Percentiles rank a stretch among this genome's conserved stretches.
Evolutionary conservation across 2,329 filamentous ascomycete genomes (phyloP).

Genomic region (Calonectria crousiana): DNA sequence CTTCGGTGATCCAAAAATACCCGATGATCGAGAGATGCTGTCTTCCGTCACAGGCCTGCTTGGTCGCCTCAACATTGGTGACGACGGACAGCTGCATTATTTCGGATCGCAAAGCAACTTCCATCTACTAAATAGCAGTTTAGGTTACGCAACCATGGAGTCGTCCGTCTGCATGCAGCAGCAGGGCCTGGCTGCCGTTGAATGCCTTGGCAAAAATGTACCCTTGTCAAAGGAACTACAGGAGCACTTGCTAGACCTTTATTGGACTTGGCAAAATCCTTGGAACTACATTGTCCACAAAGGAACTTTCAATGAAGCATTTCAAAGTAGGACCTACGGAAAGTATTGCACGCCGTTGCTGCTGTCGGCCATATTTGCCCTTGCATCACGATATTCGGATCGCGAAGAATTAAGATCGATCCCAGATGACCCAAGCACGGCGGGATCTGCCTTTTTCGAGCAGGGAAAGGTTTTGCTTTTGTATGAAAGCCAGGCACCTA

Average conservation of each 20-base stretch:
- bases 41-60: conserved; percentile 28
- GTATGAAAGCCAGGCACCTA: conserved; percentile 40
- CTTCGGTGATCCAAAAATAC: background rate
- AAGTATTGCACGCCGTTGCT: conserved; percentile 38
- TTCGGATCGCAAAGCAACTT: conserved; percentile 42
- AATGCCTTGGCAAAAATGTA: conserved; percentile 17
- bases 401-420: conserved; percentile 33
- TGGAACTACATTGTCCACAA: conserved; percentile 45
- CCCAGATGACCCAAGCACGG: conserved; percentile 34
- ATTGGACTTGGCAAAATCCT: conserved; percentile 44
- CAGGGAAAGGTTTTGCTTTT: conserved; percentile 38
- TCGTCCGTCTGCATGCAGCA: background rate
- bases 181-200: conserved; percentile 2
- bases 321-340: conserved; percentile 23
- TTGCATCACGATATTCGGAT: conserved; percentile 41
- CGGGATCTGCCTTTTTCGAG: conserved; percentile 34
- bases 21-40: background rate
- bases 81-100: conserved; percentile 41
- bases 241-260: conserved; percentile 42
- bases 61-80: conserved; percentile 26
- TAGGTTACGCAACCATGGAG: background rate
- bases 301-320: conserved; percentile 32
- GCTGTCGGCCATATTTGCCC: conserved; percentile 36
- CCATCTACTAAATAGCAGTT: conserved; percentile 25
- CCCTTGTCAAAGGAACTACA: conserved; percentile 33